Percentiles rank a stretch among this genome's conserved stretches.
Evolutionary conservation across 805 yeast species (phyloP).

Genomic region (Barnettozyma pratensis): DNA sequence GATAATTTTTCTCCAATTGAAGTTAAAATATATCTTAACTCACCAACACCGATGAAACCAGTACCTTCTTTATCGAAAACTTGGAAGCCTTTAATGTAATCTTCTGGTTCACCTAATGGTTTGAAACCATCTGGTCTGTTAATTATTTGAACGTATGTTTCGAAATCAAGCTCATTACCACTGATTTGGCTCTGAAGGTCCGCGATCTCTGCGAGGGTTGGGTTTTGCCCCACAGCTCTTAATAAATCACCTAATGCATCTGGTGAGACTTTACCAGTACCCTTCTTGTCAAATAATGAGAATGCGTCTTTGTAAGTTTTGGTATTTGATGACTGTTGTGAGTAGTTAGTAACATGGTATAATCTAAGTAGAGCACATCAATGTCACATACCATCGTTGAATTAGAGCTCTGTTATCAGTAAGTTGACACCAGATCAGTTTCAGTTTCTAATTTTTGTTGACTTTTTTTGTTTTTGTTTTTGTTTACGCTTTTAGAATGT

Average conservation of each 20-base stretch:
- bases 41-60: slow-evolving; percentile 97
- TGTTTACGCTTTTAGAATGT: slow-evolving; percentile 1
- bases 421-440: neutral
- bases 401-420: neutral
- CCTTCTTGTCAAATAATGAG: slow-evolving; percentile 93
- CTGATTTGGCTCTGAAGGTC: slow-evolving; percentile 42
- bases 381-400: neutral
- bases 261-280: slow-evolving; percentile 83
- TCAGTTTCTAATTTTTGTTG: neutral
- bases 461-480: slow-evolving; percentile 1
- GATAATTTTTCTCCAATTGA: slow-evolving; percentile 92
- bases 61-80: slow-evolving; percentile 95
- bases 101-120: slow-evolving; percentile 79
- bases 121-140: slow-evolving; percentile 87
- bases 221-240: slow-evolving; percentile 98
- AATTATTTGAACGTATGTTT: slow-evolving; percentile 68
- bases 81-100: slow-evolving; percentile 93
- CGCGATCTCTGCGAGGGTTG: slow-evolving; percentile 83
- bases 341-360: neutral
- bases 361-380: too few species aligned
- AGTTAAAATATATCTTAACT: slow-evolving; percentile 88
- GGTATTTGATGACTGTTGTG: slow-evolving; percentile 23
- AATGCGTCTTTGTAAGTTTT: slow-evolving; percentile 79
- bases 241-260: slow-evolving; percentile 87
- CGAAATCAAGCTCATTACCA: slow-evolving; percentile 54